These are phyloP conservation scores for Auriscalpium vulgare DNA, from an alignment of 768 basidiomycete species.

Conservation along the genomic window DNA sequence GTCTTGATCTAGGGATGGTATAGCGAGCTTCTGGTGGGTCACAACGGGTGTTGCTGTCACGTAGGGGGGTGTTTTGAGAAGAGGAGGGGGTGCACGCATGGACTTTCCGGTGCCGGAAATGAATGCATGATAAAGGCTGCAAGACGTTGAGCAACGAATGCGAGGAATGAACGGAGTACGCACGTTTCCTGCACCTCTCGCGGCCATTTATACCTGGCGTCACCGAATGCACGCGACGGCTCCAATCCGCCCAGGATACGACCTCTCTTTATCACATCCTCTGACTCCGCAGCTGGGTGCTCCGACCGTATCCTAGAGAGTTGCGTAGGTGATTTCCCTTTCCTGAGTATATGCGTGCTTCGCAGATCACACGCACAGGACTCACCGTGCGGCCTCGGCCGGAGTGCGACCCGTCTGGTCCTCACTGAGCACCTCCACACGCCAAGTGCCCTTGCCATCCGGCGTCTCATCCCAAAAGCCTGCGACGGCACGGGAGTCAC, in stretches of 20 bases:
- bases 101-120: conserved; percentile 52
- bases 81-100: conserved; percentile 50
- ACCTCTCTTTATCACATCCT: conserved; percentile 67
- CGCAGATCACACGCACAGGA: too few species aligned
- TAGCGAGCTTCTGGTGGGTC: conserved; percentile 62
- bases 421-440: conserved; percentile 88
- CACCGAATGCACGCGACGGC: conserved; percentile 81
- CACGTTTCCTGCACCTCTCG: conserved; percentile 64
- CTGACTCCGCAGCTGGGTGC: conserved; percentile 71
- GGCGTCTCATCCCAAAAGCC: conserved; percentile 75
- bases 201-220: conserved; percentile 86
- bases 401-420: conserved; percentile 94
- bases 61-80: conserved; percentile 87
- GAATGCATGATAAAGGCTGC: conserved; percentile 57
- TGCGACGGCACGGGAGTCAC: conserved; percentile 93
- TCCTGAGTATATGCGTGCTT: too few species aligned
- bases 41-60: conserved; percentile 81
- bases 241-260: conserved; percentile 85
- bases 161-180: conserved; percentile 17
- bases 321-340: too few species aligned
- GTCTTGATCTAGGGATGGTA: conserved; percentile 29
- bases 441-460: conserved; percentile 72
- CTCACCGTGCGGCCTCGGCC: conserved; percentile 72
- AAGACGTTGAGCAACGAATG: neutral
- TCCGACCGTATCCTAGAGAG: conserved; percentile 62